A percentile compares a stretch with the other conserved stretches of the same genome.
These are phyloP conservation scores for Suillus subalutaceus DNA, from an alignment of 768 basidiomycete species.

Conservation along the genomic window DNA sequence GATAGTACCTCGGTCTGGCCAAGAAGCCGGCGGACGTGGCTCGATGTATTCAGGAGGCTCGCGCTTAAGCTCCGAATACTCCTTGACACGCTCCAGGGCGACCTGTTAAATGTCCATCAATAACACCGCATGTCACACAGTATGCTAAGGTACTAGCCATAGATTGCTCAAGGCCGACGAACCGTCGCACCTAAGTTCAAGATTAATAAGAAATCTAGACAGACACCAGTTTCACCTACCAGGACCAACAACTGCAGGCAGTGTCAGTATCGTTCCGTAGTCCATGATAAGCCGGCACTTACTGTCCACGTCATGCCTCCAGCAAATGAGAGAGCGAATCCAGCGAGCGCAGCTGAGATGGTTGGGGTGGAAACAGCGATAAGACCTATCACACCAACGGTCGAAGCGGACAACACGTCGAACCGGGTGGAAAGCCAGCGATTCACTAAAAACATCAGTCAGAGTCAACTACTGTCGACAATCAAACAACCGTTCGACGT, in stretches of 20 bases:
- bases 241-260: constrained; percentile 56
- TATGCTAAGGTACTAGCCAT: constrained; percentile 58
- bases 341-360: constrained; percentile 81
- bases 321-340: constrained; percentile 86
- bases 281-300: constrained; percentile 20
- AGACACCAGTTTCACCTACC: constrained; percentile 35
- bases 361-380: constrained; percentile 67
- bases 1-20: constrained; percentile 76
- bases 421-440: constrained; percentile 91
- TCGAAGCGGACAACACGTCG: constrained; percentile 73
- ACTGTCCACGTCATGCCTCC: constrained; percentile 74
- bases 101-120: constrained; percentile 47
- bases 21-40: constrained; percentile 76
- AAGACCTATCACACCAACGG: constrained; percentile 73
- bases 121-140: not conserved
- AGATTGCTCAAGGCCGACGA: constrained; percentile 87
- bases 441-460: constrained; percentile 56
- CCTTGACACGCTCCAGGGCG: constrained; percentile 87
- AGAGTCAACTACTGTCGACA: not conserved
- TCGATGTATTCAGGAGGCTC: constrained; percentile 88
- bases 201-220: constrained; percentile 9
- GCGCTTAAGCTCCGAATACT: constrained; percentile 77
- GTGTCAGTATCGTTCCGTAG: constrained; percentile 20
- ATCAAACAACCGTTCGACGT: constrained; percentile 19
- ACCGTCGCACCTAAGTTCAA: constrained; percentile 60